Base-by-base conservation (phyloP, 257 asterid genomes). In the Nicotiana attenuata region DNA sequence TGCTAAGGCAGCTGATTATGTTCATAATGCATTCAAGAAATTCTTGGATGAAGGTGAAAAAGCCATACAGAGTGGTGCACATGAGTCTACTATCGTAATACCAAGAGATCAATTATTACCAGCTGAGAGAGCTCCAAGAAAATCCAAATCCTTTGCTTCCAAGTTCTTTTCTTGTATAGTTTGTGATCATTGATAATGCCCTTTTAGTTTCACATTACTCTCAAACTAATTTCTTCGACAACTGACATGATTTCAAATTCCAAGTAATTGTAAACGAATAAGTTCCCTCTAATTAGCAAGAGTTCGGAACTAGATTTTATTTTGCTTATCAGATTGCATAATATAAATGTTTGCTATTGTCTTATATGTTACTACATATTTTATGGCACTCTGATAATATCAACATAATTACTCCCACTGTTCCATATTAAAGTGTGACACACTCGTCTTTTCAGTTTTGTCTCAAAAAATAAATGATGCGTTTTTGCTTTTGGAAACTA, bases 1-100 rank as follows among this genome's bases (percentile, higher is more conserved):
- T 16, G 87, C 29, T n/a, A 80, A 87, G 15, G 98, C 97, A 1
- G 90, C 88, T 28, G 90, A 87, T 35, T 93, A 92, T 22, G 71
- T 88, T 33, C 87, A 87, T 53, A 83, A 76, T 11, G 97, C 98
- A 8, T 91, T 89, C 76, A 76, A 82, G 71, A 93, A 86, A 82
- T 93, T 91, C 80, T 64, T 66, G 67, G 87, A 91, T 60, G 94
- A 92, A 15, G 91, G 86, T 31, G 91, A 92, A 65, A 59, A 50
- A 80, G 90, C 96, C 7, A 67, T 35, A 38, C 85, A 82, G 66
- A 81, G 68, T 77, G 98, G 97, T 16, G 96, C 88, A 3, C 90
- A 88, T 76, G 98, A 83, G 38, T 84, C 91, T 14, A 83, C 78
- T 8, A 81, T 86, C 52, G 67, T 77, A 61, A 10, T 71, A 16